Evolutionary conservation across 192 early-diverging fungal species (phyloP).

Genomic region (Spizellomyces punctatus): DNA sequence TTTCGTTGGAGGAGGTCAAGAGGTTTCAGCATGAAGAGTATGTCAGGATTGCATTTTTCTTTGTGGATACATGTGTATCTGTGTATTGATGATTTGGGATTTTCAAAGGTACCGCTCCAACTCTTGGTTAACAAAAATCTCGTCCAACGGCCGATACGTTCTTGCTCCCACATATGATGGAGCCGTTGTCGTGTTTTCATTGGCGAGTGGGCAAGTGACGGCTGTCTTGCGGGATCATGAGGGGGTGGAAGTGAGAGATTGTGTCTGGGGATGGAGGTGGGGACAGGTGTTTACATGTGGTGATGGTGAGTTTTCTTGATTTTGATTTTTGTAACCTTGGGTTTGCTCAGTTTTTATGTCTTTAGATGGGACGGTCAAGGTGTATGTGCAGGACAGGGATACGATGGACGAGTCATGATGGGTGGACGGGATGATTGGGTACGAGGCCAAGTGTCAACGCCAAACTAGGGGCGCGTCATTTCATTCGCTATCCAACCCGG

Average conservation of each 20-base stretch:
- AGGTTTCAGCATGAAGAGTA: conserved; percentile 81
- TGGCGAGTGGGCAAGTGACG: conserved; percentile 74
- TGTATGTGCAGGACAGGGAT: conserved; percentile 12
- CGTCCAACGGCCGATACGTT: conserved; percentile 87
- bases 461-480: too few relatives aligned
- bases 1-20: conserved; percentile 76
- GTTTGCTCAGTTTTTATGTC: too few relatives aligned
- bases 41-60: neutral
- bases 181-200: conserved; percentile 81
- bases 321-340: neutral
- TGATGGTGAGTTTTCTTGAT: conserved; percentile 57
- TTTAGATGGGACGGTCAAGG: conserved; percentile 40
- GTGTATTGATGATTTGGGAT: conserved; percentile 2
- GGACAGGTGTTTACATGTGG: conserved; percentile 81
- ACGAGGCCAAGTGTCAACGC: neutral
- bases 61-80: too few relatives aligned
- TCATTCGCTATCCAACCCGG: too few relatives aligned
- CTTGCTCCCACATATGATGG: conserved; percentile 88
- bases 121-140: conserved; percentile 92
- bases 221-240: conserved; percentile 86
- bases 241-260: conserved; percentile 86
- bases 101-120: conserved; percentile 83
- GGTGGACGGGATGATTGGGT: neutral
- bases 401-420: neutral
- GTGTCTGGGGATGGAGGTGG: conserved; percentile 82